Percentiles rank a stretch among this genome's conserved stretches.
These are phyloP conservation scores for Aspergillus jensenii DNA, from an alignment of 2,329 filamentous ascomycete genomes.

Conservation along the genomic window DNA sequence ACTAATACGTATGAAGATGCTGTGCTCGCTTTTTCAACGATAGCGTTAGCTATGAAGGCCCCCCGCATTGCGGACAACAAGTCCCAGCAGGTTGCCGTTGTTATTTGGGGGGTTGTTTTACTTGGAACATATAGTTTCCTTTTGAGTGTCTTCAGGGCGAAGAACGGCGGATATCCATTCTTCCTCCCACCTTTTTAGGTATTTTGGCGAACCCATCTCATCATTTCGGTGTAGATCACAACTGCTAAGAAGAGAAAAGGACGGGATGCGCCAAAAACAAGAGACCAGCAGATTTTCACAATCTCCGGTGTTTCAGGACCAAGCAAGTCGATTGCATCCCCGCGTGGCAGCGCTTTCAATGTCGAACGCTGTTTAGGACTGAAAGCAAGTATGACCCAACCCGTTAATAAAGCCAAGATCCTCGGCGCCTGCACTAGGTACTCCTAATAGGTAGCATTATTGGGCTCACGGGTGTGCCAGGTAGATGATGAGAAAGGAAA, in stretches of 20 bases:
- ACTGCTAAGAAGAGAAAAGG: not conserved
- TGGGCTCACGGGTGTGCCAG: too few species aligned
- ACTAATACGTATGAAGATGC: conserved; percentile 57
- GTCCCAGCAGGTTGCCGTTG: conserved; percentile 75
- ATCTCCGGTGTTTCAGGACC: not conserved
- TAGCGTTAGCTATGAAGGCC: conserved; percentile 87
- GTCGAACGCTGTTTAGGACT: not conserved
- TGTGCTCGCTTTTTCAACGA: conserved; percentile 82
- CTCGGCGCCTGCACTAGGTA: too few species aligned
- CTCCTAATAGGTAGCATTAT: too few species aligned
- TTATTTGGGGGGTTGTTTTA: conserved; percentile 75
- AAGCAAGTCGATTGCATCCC: not conserved
- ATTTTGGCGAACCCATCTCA: not conserved
- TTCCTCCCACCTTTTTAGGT: conserved; percentile 80
- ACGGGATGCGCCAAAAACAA: not conserved
- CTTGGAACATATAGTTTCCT: conserved; percentile 90
- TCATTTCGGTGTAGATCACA: not conserved
- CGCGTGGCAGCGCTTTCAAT: not conserved
- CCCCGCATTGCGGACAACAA: conserved; percentile 79
- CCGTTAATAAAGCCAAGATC: not conserved
- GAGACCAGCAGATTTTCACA: not conserved
- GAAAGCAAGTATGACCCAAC: not conserved
- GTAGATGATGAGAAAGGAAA: too few species aligned
- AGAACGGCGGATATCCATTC: conserved; percentile 95
- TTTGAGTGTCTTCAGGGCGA: conserved; percentile 87